Evolutionary conservation across 148 eudicot genomes (phyloP).

Genomic region (Bassia scoparia): DNA sequence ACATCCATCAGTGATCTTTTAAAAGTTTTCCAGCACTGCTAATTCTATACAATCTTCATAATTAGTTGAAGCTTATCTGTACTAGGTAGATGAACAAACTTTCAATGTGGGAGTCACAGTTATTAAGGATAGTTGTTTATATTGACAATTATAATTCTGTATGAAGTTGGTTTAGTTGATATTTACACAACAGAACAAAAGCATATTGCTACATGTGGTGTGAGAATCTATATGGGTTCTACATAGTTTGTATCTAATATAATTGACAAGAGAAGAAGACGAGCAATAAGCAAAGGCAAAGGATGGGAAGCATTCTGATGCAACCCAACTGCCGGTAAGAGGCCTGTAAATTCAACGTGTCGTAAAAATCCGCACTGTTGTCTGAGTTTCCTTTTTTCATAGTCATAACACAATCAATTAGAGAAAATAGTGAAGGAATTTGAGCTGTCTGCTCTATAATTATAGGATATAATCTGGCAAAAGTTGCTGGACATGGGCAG

Average conservation of each 20-base stretch:
- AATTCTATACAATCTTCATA: too few relatives aligned
- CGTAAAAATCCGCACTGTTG: not conserved
- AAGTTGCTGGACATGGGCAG: constrained; percentile 15
- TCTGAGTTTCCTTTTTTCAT: not conserved
- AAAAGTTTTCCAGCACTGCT: too few relatives aligned
- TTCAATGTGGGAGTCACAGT: too few relatives aligned
- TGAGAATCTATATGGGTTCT: constrained; percentile 13
- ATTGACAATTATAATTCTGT: too few relatives aligned
- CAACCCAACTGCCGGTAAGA: constrained; percentile 26
- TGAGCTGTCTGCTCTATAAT: constrained; percentile 15
- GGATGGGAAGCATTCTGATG: constrained; percentile 26
- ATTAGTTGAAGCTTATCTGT: too few relatives aligned
- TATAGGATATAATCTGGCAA: constrained; percentile 12
- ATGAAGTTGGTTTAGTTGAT: not conserved
- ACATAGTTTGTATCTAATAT: constrained; percentile 18
- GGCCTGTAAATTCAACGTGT: constrained; percentile 24
- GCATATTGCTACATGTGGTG: constrained; percentile 20
- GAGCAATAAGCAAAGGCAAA: not conserved
- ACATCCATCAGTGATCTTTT: too few relatives aligned
- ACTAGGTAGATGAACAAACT: too few relatives aligned
- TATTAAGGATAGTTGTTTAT: too few relatives aligned
- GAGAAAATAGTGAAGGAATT: not conserved
- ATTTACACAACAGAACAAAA: constrained; percentile 11
- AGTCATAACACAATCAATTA: not conserved
- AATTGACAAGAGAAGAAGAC: constrained; percentile 15